These are phyloP conservation scores for Pseudopyrenochaeta lycopersici DNA, from an alignment of 2,329 filamentous ascomycete species.

Conservation along the genomic window DNA sequence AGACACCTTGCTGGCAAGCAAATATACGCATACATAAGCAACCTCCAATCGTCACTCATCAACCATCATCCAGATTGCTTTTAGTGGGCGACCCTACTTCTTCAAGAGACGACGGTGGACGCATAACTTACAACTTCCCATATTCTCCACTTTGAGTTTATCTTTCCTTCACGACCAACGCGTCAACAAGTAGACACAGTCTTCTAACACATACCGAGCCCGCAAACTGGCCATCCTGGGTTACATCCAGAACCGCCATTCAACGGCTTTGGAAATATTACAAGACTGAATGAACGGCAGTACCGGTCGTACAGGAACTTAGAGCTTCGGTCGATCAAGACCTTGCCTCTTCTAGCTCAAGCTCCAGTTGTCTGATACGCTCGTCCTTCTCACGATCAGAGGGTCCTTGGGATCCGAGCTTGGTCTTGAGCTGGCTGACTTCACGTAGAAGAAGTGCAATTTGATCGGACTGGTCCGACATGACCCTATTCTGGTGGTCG, in stretches of 20 bases:
- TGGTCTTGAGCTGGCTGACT: conserved; percentile 73
- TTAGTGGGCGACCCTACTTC: not conserved
- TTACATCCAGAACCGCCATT: no score
- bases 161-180: no score
- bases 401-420: conserved; percentile 60
- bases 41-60: conserved; percentile 14
- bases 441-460: conserved; percentile 75
- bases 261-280: no score
- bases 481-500: conserved; percentile 78
- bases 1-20: conserved; percentile 19
- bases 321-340: conserved; percentile 30
- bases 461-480: conserved; percentile 79
- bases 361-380: conserved; percentile 51
- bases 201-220: no score
- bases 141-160: no score
- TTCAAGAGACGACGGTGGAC: no score
- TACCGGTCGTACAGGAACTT: no score
- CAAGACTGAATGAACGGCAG: not conserved
- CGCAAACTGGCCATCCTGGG: no score
- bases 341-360: conserved; percentile 52
- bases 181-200: no score
- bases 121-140: no score
- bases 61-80: not conserved
- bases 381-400: conserved; percentile 51
- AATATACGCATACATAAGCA: conserved; percentile 17